Percentiles rank a stretch among this genome's conserved stretches.
Evolutionary conservation across 345 rosid genomes (phyloP).

Genomic region (Brassica nigra): DNA sequence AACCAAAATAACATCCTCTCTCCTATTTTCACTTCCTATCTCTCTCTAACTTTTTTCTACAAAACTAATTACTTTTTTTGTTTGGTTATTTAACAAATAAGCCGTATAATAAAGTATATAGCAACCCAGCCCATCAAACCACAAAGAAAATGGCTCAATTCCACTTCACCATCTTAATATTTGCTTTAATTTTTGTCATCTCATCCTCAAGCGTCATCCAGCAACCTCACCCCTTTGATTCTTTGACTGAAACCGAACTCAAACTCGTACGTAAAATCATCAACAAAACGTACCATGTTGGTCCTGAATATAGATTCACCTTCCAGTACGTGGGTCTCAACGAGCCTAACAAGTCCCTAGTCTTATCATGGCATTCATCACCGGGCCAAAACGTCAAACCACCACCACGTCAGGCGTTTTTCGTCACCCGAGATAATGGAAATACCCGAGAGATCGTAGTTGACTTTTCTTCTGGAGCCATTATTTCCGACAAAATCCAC

Average conservation of each 20-base stretch:
- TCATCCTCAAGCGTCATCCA: slow-evolving; percentile 12
- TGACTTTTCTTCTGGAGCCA: slow-evolving; percentile 45
- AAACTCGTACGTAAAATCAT: slow-evolving; percentile 46
- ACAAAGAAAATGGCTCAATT: slow-evolving; percentile 14
- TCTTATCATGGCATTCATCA: slow-evolving; percentile 53
- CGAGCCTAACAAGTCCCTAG: slow-evolving; percentile 61
- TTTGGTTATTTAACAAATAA: too few relatives aligned
- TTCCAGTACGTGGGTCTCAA: slow-evolving; percentile 64
- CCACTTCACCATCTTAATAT: slow-evolving; percentile 10
- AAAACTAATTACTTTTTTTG: too few relatives aligned
- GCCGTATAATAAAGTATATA: too few relatives aligned
- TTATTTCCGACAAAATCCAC: slow-evolving; percentile 44
- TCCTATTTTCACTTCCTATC: too few relatives aligned
- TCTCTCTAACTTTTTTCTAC: too few relatives aligned
- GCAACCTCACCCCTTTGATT: slow-evolving; percentile 62
- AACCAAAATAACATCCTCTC: too few relatives aligned
- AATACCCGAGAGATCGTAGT: slow-evolving; percentile 51
- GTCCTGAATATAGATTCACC: slow-evolving; percentile 49
- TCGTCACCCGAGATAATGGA: slow-evolving; percentile 49
- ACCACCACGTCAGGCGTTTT: slow-evolving; percentile 58
- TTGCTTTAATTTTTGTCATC: slow-evolving; percentile 3
- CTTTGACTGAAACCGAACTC: slow-evolving; percentile 57
- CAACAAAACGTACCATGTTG: slow-evolving; percentile 24
- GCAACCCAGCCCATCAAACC: neutral
- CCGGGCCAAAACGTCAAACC: slow-evolving; percentile 7